A percentile compares a stretch with the other conserved stretches of the same genome.
These are phyloP conservation scores for Amanita fuliginea DNA, from an alignment of 768 basidiomycete genomes.

Conservation along the genomic window DNA sequence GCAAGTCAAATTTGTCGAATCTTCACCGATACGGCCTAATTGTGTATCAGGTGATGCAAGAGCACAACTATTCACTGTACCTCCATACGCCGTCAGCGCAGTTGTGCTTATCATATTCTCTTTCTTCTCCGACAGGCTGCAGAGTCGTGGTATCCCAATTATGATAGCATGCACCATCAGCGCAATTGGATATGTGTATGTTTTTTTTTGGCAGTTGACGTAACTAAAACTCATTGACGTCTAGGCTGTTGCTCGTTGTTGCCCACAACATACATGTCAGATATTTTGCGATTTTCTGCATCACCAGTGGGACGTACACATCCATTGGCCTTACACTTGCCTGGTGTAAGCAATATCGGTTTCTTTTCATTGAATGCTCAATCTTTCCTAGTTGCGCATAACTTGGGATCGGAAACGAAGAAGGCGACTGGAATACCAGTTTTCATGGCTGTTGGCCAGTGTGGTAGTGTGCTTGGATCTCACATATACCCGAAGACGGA, in stretches of 20 bases:
- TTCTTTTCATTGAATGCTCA: constrained; percentile 1
- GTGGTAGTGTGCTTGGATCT: constrained; percentile 67
- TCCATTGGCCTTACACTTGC: constrained; percentile 65
- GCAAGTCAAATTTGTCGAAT: constrained; percentile 26
- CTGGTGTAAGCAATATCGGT: constrained; percentile 48
- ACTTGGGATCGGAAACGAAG: constrained; percentile 70
- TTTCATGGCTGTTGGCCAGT: constrained; percentile 75
- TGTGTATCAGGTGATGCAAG: constrained; percentile 40
- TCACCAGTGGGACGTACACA: constrained; percentile 69
- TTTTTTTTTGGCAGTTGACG: not conserved
- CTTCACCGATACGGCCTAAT: not conserved
- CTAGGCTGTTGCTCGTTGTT: constrained; percentile 45
- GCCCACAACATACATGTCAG: constrained; percentile 44
- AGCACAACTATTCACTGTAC: constrained; percentile 69
- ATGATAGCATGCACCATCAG: constrained; percentile 31
- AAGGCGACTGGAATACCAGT: constrained; percentile 66
- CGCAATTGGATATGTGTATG: constrained; percentile 55
- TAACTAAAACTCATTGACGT: not conserved
- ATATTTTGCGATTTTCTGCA: constrained; percentile 73
- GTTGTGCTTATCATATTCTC: constrained; percentile 49
- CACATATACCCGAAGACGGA: constrained; percentile 59
- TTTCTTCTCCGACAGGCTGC: constrained; percentile 54
- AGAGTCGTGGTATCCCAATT: constrained; percentile 45
- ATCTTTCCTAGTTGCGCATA: constrained; percentile 44
- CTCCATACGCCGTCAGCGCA: constrained; percentile 68